Base-by-base conservation (phyloP, 805 yeast genomes). In the Ogataea methanolica region DNA sequence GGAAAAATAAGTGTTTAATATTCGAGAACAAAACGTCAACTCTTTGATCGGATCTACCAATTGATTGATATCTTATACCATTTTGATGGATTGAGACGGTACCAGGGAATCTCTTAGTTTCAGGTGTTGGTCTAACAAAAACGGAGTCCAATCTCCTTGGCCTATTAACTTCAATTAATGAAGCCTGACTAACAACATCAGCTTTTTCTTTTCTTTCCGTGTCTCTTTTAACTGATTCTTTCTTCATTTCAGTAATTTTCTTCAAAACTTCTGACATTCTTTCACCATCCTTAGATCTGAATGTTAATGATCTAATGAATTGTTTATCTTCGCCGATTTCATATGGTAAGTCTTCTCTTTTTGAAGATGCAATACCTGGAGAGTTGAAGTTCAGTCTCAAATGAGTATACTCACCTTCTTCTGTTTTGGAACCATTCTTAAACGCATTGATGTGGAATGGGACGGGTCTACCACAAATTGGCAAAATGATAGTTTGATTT, bases 391-490 rank as follows among this genome's bases (percentile, higher is more conserved):
- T 92, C 61, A 92, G 75, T 67, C 99, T 82, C 60, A 92, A 65
- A 62, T 88, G 91, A 1, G 96, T 90, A 66, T 79, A 90, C 56
- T 91, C 97, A 45, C 97, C 98, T 72, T 94, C 98, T 61, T 94
- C 99, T 54, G 85, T 88, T 61, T 90, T 91, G 11, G 96, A 86
- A 43, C 97, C 98, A 63, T 88, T 91, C 61, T 91, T 92, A 71
- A 87, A 91, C 4, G 97, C 75, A 65, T 89, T 89, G 62, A 92
- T 90, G 66, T 92, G 99, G 75, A 94, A 92, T 22, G 99, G 99
- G 44, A 94, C 98, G 1, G 98, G 97, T 60, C 98, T 78, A 53
- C 99, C 99, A 60, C 85, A 80, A 49, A 92, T 85, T 44, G 99
- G 99, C 49, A 92, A 71, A 51, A 92, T 80, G 47, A 92, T 85